Conservation (phyloP, 495 filamentous ascomycete species). For the Xylaria cubensis region DNA sequence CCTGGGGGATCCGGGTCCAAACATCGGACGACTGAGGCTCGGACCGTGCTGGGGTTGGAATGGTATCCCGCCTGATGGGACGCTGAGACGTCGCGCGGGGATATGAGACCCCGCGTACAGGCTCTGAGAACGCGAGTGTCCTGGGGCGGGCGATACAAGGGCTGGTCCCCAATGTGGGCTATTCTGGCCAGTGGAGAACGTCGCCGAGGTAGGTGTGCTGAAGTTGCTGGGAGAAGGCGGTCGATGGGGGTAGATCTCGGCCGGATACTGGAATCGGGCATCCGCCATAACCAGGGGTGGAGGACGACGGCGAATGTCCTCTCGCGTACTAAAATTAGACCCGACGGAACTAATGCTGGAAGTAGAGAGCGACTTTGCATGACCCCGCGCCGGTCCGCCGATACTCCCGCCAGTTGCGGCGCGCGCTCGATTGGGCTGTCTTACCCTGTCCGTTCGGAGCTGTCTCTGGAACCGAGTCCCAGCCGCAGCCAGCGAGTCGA, state of each 20-base stretch:
- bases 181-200: constrained; percentile 72
- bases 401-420: constrained; percentile 73
- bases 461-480: constrained; percentile 94
- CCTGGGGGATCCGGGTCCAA: constrained; percentile 62
- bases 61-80: constrained; percentile 76
- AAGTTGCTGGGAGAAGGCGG: constrained; percentile 71
- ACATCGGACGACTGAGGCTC: constrained; percentile 62
- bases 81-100: constrained; percentile 77
- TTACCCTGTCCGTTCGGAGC: constrained; percentile 77
- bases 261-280: constrained; percentile 56
- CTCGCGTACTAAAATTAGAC: constrained; percentile 68
- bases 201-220: constrained; percentile 76
- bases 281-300: constrained; percentile 88
- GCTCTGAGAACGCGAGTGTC: constrained; percentile 66
- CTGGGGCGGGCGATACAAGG: constrained; percentile 71
- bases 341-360: constrained; percentile 82
- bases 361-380: constrained; percentile 81
- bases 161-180: constrained; percentile 73
- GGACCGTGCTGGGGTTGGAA: constrained; percentile 71
- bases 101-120: constrained; percentile 70
- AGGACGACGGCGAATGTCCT: constrained; percentile 73
- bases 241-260: constrained; percentile 60
- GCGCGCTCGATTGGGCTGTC: constrained; percentile 74
- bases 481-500: constrained; percentile 90
- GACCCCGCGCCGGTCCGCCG: constrained; percentile 72